Evolutionary conservation across 2,329 filamentous ascomycete genomes (phyloP).

Genomic region (Ascocoryne sarcoides): DNA sequence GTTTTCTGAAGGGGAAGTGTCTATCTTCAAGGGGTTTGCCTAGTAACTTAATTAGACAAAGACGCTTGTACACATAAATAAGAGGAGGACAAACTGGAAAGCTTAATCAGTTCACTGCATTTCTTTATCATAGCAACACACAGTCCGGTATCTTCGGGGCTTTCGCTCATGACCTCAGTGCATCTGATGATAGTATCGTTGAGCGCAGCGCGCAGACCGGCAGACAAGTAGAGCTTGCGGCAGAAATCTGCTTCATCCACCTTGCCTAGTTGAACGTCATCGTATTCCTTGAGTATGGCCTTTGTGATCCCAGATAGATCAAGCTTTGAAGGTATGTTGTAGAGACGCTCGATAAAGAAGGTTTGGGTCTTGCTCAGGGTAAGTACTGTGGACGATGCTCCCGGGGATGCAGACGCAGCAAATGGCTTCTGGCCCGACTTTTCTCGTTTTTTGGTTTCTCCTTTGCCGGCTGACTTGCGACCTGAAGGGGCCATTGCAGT

Average conservation of each 20-base stretch:
- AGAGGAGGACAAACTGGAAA: background rate
- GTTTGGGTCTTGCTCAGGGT: background rate
- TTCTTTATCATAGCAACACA: background rate
- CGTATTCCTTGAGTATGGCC: background rate
- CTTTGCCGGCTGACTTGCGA: background rate
- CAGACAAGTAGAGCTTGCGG: background rate
- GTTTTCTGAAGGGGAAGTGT: background rate
- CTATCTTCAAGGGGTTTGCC: too few species aligned
- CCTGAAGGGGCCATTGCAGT: background rate
- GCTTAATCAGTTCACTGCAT: background rate
- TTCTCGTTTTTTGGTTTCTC: background rate
- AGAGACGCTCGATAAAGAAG: background rate
- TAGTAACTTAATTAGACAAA: too few species aligned
- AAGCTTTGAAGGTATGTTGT: background rate
- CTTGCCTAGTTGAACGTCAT: background rate
- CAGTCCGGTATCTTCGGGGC: background rate
- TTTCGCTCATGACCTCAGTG: background rate
- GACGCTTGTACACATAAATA: too few species aligned
- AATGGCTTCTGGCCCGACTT: background rate
- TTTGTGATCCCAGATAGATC: background rate
- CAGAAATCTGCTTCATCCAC: background rate
- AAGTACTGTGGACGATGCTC: background rate
- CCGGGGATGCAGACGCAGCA: too few species aligned
- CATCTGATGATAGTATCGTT: background rate
- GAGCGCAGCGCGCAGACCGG: background rate